Evolutionary conservation across 2,329 filamentous ascomycete genomes (phyloP), one percentile per base, ranked within the genome.

Genomic region (Geosmithia putterillii): DNA sequence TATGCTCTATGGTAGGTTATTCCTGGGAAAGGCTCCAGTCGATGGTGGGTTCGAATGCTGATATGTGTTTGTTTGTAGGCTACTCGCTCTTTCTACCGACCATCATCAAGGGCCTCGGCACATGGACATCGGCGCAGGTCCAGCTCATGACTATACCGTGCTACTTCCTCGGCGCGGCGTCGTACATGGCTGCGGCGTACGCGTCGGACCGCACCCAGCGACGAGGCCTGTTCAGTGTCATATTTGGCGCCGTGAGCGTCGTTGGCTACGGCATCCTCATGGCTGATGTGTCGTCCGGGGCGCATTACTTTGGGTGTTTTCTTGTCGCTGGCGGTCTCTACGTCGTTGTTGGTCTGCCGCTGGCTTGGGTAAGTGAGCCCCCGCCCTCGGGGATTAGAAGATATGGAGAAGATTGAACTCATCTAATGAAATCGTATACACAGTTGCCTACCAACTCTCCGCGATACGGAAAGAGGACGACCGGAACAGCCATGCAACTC

Each of bases 61-160:
- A 38, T 14, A 21, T 14, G n/a, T 8, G 20, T 10, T 9, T 7
- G 15, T 32, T 6, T 9, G 7, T 19, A 71, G 82, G 83, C 4
- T 88, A 79, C 58, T 82, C 78, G 42, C 87, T 82, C 0, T 89
- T 89, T 55, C 62, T 90, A 38, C 85, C 85, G 0, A 87, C 83
- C 4, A 89, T 90, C 50, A 86, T 90, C 36, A 38, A 18, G 4
- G 15, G 36, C 18, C 73, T 89, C 42, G 80, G 82, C 3, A 46
- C 51, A 8, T 86, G 82, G 66, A 69, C 74, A 0, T 66, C 67
- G 0, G 74, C 82, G 0, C 69, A 84, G 54, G 75, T 86, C 5
- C 84, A 89, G 57, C 74, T 84, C 23, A 70, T 89, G 32, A 89
- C 84, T 0, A 83, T 90, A 40, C 84, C 84, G 0, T 86, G 82